Evolutionary conservation across 768 basidiomycete species (phyloP), one percentile per base, ranked within the genome.

Genomic region (Xerocomellus amylosporus): DNA sequence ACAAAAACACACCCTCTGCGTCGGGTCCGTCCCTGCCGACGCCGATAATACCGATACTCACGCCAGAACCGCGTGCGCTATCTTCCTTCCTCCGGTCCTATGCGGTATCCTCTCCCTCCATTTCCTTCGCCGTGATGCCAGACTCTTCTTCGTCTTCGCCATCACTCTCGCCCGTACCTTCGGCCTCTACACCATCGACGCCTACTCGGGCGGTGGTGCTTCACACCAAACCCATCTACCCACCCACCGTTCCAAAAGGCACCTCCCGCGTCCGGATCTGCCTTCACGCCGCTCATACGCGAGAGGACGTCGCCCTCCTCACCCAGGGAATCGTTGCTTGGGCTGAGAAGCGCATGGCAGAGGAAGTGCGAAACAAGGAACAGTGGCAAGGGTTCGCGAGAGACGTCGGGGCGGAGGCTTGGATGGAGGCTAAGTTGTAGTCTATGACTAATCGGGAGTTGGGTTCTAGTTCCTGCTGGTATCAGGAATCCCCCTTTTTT

Each of bases 221-320:
- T 63, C 84, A 86, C 59, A 88, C 86, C 0, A 83, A 86, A 4
- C 84, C 89, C 5, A 92, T 93, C 39, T 85, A 82, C 10, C 88
- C 86, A 76, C 95, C 96, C 0, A 97, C 94, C 0, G 94, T 97
- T 0, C 92, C 94, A 0, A 86, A 85, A 49, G 93, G 91, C 9
- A 81, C 80, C 55, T 88, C 94, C 56, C 81, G 94, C 17, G 86
- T 98, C 2, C 73, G 95, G 3, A 81, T 98, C n/a, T 98, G 95
- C 68, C 64, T 98, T 26, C 90, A 94, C 63, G 84, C 93, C 0
- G 84, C 79, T 2, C 92, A 95, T 63, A 82, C 84, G 14, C 54
- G 62, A 3, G 76, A 73, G 37, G 86, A 95, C 28, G 77, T 96
- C 4, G 79, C 83, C 37, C 65, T 70, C 14, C 71, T 97, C 19